Evolutionary conservation across 164 flowering plant genomes (phyloP), one percentile per base, ranked within the genome.

Genomic region (grape (Vitis vinifera)): DNA sequence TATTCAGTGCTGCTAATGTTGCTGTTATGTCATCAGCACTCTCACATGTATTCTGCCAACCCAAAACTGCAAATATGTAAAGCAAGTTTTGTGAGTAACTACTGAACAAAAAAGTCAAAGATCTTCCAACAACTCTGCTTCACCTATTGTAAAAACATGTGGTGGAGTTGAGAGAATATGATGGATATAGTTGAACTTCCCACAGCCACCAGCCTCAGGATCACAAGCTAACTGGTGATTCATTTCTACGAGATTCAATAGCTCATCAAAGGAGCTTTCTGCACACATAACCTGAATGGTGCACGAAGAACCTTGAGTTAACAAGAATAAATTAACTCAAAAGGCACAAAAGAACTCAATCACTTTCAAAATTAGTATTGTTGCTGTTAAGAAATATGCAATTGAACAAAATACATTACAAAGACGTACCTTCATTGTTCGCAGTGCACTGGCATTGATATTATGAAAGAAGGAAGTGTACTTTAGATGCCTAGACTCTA

Each of bases 41-140:
- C 78, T 96, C 99, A 71, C 88, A 79, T 29, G 97, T 93, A 69
- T 88, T 89, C 78, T 96, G 99, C 99, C 98, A 96, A 59, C 99
- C 99, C 61, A 96, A 73, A 81, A 96, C 99, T 96, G 88, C 82
- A 87, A 23, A 80, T 9, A 71, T 58, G 44, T 66, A 70, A 67
- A 67, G 30, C 12, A 66, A n/a, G 52, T 49, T 49, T 50, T 12
- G 29, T 63, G 67, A 27, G 16, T 2, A 55, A 49, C 51, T 2
- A 66, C n/a, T 15, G 15, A 63, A 15, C 19, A 60, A 16, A 30
- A 67, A 49, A 59, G 53, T 51, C 11, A 27, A 16, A 70, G 7
- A 58, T 61, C 51, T 19, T 15, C 30, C 19, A 67, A 68, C 47
- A 55, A 71, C 19, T 12, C 3, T 51, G 37, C 8, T 60, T 72